These are phyloP conservation scores for Ceratorhiza oryzae-sativae DNA, from an alignment of 1,284 basidiomycete species.

Conservation along the genomic window DNA sequence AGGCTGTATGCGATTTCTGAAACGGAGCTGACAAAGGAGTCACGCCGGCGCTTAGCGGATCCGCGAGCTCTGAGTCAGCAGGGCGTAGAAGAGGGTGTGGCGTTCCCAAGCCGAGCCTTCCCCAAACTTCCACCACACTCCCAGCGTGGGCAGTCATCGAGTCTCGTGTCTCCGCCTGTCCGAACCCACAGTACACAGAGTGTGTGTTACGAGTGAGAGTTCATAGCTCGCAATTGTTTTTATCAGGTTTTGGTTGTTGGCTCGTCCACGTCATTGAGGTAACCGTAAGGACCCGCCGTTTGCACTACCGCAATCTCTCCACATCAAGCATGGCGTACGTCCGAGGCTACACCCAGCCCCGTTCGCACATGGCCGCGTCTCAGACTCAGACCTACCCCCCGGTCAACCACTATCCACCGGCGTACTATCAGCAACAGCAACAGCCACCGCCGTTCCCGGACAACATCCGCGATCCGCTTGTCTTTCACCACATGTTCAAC, in stretches of 20 bases:
- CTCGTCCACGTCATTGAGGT: constrained; percentile 38
- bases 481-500: constrained; percentile 68
- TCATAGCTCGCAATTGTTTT: constrained; percentile 33
- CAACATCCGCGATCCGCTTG: constrained; percentile 61
- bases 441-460: constrained; percentile 31
- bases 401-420: constrained; percentile 25
- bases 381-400: constrained; percentile 27
- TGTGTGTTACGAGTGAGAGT: constrained; percentile 39
- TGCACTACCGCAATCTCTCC: background rate
- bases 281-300: constrained; percentile 25
- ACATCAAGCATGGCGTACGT: constrained; percentile 30
- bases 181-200: constrained; percentile 33
- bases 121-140: constrained; percentile 32
- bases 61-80: constrained; percentile 32
- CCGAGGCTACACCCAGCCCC: constrained; percentile 11
- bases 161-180: constrained; percentile 23
- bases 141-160: constrained; percentile 36
- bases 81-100: constrained; percentile 11
- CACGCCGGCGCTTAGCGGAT: background rate
- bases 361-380: constrained; percentile 5
- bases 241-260: constrained; percentile 27
- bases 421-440: constrained; percentile 36
- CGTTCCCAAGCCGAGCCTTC: constrained; percentile 35
- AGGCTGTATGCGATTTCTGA: constrained; percentile 12
- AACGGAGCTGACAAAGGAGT: constrained; percentile 13